Evolutionary conservation across 345 rosid species (phyloP).

Genomic region (Arabis alpina): DNA sequence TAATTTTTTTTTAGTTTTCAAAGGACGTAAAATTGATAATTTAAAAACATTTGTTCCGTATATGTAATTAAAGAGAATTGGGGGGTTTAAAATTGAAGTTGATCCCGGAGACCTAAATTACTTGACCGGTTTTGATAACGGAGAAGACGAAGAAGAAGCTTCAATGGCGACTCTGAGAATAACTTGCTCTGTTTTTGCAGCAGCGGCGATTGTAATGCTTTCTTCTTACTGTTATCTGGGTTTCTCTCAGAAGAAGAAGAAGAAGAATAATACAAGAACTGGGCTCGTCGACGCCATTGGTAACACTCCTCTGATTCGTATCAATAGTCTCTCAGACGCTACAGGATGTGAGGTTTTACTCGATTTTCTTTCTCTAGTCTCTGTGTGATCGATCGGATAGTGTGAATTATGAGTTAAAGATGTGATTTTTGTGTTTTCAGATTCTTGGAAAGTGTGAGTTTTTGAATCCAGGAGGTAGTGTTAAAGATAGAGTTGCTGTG

Average conservation of each 20-base stretch:
- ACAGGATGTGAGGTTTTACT: slow-evolving; percentile 98
- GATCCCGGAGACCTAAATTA: slow-evolving; percentile 16
- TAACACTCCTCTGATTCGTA: slow-evolving; percentile 84
- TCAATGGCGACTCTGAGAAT: slow-evolving; percentile 60
- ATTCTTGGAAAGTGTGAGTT: slow-evolving; percentile 96
- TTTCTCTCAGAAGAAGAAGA: slow-evolving; percentile 49
- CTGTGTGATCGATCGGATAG: not conserved
- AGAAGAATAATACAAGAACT: slow-evolving; percentile 41
- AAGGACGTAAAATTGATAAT: not conserved
- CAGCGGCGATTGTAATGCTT: slow-evolving; percentile 48
- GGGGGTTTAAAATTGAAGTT: not conserved
- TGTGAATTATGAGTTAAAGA: not conserved
- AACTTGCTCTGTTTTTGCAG: slow-evolving; percentile 51
- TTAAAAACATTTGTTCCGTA: not conserved
- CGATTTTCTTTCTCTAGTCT: no score
- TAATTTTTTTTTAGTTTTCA: no score
- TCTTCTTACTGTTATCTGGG: slow-evolving; percentile 55
- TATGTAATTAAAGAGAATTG: not conserved
- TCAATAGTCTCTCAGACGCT: slow-evolving; percentile 89
- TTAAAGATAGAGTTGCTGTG: slow-evolving; percentile 89
- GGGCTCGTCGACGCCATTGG: slow-evolving; percentile 82
- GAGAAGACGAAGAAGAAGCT: slow-evolving; percentile 32
- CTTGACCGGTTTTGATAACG: slow-evolving; percentile 24
- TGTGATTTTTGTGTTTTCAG: slow-evolving; percentile 44
- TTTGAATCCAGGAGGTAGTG: slow-evolving; percentile 98